phyloP scores from a whole-genome alignment of 2,329 filamentous ascomycete species.

The Fusarium circinatum region DNA sequence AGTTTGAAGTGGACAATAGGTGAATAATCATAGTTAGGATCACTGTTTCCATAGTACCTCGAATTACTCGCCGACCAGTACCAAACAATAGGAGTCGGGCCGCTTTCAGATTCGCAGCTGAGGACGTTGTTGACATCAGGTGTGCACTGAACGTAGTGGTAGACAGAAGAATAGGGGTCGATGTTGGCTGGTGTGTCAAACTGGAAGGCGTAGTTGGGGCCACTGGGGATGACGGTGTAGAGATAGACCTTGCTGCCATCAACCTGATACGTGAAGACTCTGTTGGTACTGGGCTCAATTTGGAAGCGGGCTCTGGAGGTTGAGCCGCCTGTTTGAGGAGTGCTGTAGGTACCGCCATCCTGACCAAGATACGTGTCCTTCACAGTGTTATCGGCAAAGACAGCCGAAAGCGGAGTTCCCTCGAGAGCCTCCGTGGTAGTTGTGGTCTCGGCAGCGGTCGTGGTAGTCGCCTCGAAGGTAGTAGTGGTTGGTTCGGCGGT shows the following conservation, averaged over 20 bases:
- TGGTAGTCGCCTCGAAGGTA: not conserved
- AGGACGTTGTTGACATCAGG: accelerated
- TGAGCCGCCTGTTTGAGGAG: no score
- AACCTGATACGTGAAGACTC: no score
- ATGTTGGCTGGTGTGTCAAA: accelerated
- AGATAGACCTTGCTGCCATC: no score
- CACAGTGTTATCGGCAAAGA: accelerated
- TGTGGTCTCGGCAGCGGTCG: not conserved
- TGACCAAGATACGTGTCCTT: no score
- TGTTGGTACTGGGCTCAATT: no score
- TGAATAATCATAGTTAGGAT: no score
- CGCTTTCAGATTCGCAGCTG: not conserved
- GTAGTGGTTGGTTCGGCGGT: not conserved
- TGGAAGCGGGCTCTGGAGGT: no score
- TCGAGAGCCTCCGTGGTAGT: not conserved
- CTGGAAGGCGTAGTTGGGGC: not conserved
- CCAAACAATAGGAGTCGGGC: not conserved
- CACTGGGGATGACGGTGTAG: not conserved
- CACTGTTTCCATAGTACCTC: not conserved
- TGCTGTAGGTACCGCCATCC: no score
- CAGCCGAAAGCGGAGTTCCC: accelerated
- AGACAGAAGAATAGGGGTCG: accelerated
- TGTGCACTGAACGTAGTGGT: not conserved
- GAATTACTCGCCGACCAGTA: accelerated
- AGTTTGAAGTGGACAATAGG: no score